phyloP scores from a whole-genome alignment of 2,329 filamentous ascomycete genomes.

The Sporothrix brasiliensis region DNA sequence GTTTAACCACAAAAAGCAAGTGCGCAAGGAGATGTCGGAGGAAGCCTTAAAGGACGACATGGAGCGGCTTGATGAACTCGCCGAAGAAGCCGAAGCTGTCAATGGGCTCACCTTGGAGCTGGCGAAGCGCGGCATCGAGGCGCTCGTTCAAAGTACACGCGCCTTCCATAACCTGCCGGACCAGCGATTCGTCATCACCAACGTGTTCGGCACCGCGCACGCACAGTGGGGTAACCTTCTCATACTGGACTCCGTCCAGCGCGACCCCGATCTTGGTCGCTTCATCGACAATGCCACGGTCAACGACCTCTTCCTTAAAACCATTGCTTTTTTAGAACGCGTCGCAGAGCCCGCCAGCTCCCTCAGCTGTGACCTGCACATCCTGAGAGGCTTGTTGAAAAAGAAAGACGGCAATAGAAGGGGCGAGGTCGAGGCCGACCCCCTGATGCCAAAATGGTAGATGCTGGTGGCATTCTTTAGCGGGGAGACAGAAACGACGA shows the following conservation, averaged over 20 bases:
- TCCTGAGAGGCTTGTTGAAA: not conserved
- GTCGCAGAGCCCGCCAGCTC: not conserved
- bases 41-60: not conserved
- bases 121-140: not conserved
- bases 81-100: no score
- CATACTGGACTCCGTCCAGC: not conserved
- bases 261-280: conserved; percentile 1
- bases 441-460: not conserved
- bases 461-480: not conserved
- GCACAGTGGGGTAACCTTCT: not conserved
- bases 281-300: not conserved
- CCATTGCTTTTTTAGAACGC: conserved; percentile 3
- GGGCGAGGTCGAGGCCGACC: not conserved
- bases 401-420: not conserved
- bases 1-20: conserved; percentile 5
- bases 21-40: not conserved
- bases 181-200: not conserved
- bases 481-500: not conserved
- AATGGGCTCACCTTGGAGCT: no score
- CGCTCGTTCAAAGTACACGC: not conserved
- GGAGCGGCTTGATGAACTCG: no score
- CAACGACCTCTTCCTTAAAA: not conserved
- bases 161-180: not conserved
- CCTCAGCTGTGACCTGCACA: not conserved
- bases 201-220: not conserved